Conservation (phyloP, 176 grass and related monocot species). For the Oryza glaberrima region DNA sequence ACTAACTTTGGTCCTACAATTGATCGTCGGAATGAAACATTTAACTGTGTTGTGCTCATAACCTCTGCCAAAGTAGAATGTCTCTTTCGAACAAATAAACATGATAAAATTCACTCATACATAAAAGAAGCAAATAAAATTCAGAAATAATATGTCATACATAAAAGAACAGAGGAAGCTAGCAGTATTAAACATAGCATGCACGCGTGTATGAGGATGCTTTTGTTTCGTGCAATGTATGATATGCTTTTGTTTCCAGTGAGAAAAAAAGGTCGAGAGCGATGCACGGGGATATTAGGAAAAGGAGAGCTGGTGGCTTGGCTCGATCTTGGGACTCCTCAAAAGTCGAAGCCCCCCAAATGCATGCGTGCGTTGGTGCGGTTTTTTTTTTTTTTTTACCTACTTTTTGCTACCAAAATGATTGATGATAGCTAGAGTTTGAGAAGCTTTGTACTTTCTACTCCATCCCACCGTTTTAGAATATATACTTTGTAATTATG, state of each 20-base stretch:
- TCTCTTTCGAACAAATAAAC: too few species aligned
- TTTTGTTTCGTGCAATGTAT: not conserved
- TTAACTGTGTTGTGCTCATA: too few species aligned
- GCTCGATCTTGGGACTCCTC: not conserved
- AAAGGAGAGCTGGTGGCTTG: not conserved
- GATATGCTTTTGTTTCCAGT: not conserved
- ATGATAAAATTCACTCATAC: too few species aligned
- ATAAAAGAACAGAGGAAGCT: too few species aligned
- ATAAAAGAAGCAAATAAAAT: too few species aligned
- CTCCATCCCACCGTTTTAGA: too few species aligned
- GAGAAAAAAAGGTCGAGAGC: not conserved
- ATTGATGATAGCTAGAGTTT: not conserved
- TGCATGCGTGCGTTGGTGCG: not conserved
- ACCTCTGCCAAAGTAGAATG: too few species aligned
- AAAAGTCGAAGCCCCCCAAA: not conserved
- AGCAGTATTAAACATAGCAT: not conserved
- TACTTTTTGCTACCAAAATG: not conserved
- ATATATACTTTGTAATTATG: too few species aligned
- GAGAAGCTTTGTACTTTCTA: not conserved
- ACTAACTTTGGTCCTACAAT: too few species aligned
- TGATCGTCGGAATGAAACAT: too few species aligned
- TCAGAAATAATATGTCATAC: too few species aligned
- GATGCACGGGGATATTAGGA: not conserved
- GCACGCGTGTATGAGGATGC: not conserved
- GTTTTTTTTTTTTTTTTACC: not conserved